phyloP scores from a whole-genome alignment of 2,329 filamentous ascomycete species.

The Colletotrichum magnum region DNA sequence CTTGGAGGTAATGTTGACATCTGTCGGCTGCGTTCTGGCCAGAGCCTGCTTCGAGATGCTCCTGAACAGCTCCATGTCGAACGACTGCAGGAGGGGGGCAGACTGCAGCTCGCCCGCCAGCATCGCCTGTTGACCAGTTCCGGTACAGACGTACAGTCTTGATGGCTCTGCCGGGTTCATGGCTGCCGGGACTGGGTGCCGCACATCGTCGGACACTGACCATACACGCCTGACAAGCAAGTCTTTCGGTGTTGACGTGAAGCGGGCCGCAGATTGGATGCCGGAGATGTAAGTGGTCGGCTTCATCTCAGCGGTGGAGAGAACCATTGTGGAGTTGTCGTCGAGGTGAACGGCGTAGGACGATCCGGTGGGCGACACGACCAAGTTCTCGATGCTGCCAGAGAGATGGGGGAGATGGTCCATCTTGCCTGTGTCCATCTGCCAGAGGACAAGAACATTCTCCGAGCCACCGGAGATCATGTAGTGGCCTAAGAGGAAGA shows the following conservation, averaged over 20 bases:
- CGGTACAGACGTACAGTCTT: constrained; percentile 77
- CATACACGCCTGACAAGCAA: constrained; percentile 67
- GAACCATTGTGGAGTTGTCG: constrained; percentile 91
- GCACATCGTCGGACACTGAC: constrained; percentile 58
- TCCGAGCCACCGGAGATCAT: constrained; percentile 93
- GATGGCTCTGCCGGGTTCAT: constrained; percentile 75
- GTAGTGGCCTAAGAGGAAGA: constrained; percentile 78
- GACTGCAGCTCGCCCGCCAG: constrained; percentile 65
- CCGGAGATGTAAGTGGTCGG: constrained; percentile 88
- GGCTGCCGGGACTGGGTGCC: constrained; percentile 69
- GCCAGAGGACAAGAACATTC: constrained; percentile 92
- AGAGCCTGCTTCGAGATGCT: constrained; percentile 90
- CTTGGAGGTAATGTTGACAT: constrained; percentile 81
- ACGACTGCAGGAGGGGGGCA: constrained; percentile 80
- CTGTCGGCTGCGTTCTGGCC: constrained; percentile 88
- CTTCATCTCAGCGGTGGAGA: constrained; percentile 91
- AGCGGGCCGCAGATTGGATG: constrained; percentile 76
- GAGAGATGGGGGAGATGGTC: constrained; percentile 93
- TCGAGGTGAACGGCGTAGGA: constrained; percentile 89
- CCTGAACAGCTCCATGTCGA: constrained; percentile 84
- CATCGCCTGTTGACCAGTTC: constrained; percentile 70
- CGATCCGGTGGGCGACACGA: constrained; percentile 83
- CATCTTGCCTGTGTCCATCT: constrained; percentile 86
- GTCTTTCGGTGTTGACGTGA: constrained; percentile 65
- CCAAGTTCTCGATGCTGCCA: constrained; percentile 86